Conservation (phyloP, 108 stramenopile genomes). For the Conticribra guillardii region DNA sequence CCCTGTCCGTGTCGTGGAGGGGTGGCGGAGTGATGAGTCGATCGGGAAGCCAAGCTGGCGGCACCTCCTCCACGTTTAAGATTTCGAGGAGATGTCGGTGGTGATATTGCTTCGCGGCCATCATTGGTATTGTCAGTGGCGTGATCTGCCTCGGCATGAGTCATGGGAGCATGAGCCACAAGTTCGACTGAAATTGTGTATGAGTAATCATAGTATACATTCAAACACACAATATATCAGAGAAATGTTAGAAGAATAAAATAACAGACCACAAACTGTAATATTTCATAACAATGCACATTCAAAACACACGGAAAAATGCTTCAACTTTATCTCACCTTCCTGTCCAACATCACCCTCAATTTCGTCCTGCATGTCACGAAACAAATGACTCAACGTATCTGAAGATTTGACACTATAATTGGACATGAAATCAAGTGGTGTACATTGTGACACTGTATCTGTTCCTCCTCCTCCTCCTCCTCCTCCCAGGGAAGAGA, state of each 20-base stretch:
- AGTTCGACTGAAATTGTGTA: too few species aligned
- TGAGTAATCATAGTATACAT: too few species aligned
- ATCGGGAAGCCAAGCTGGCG: not conserved
- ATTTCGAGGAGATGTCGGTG: too few species aligned
- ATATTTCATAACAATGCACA: too few species aligned
- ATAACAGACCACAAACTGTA: too few species aligned
- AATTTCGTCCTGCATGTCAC: slow-evolving; percentile 46
- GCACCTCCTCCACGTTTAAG: not conserved
- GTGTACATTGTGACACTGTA: slow-evolving; percentile 17
- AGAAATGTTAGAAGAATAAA: too few species aligned
- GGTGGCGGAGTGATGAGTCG: slow-evolving; percentile 6
- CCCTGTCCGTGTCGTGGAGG: slow-evolving; percentile 7
- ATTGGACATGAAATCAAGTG: slow-evolving; percentile 30
- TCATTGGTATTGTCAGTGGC: too few species aligned
- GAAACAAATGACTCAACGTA: slow-evolving; percentile 28
- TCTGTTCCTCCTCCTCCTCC: not conserved
- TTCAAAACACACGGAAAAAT: too few species aligned
- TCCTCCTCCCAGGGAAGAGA: not conserved
- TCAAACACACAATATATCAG: too few species aligned
- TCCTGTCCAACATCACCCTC: slow-evolving; percentile 48
- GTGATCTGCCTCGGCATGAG: too few species aligned
- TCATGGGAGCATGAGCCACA: slow-evolving; percentile 41
- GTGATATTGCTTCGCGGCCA: slow-evolving; percentile 1
- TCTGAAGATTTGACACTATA: slow-evolving; percentile 27
- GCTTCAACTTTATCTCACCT: too few species aligned